Base-by-base conservation (phyloP, 2,329 filamentous ascomycete genomes). In the Fusarium sp. region DNA sequence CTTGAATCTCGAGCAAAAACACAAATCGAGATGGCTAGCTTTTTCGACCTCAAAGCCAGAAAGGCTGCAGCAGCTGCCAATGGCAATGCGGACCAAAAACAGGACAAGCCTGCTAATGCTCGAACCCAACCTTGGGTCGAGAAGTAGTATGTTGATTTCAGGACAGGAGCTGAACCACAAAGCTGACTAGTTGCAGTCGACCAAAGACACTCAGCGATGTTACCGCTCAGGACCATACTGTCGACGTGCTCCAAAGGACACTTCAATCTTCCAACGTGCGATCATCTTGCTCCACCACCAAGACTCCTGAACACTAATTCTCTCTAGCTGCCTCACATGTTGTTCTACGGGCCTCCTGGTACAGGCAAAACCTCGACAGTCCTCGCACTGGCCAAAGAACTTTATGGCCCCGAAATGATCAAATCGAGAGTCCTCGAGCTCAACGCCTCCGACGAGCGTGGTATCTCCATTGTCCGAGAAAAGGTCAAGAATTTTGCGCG, bases 401-500 rank as follows among this genome's bases (percentile, higher is more conserved):
- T 99, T 63, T 99, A 97, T 81, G 96, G 96, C 1, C 96, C 96
- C 41, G 93, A 97, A 71, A 89, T 99, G 74, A 92, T 97, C 75
- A 94, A 93, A 75, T 89, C 93, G 15, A 92, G 96, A 48, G 96
- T 99, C n/a, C 92, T 99, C 64, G 96, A 99, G 82, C 90, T 99
- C 75, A 99, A 99, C 81, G 96, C 96, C 73, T 99, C 96, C 37
- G 96, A 99, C 81, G 96, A 99, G 82, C 94, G 96, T 70, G 96
- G 96, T 53, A 98, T 99, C 77, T 92, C 89, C 63, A 98, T 99
- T 68, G 95, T 99, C 37, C 92, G 96, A 52, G 93, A 97, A 76
- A 98, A 98, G 80, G 94, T 99, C 78, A 99, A 99, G 80, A 92
- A 97, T 79, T 99, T 99, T 79, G 96, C 96, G 22, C 90, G 95